Evolutionary conservation across 371 early-diverging fungal species (phyloP).

Genomic region (Syncephalastrum racemosum): DNA sequence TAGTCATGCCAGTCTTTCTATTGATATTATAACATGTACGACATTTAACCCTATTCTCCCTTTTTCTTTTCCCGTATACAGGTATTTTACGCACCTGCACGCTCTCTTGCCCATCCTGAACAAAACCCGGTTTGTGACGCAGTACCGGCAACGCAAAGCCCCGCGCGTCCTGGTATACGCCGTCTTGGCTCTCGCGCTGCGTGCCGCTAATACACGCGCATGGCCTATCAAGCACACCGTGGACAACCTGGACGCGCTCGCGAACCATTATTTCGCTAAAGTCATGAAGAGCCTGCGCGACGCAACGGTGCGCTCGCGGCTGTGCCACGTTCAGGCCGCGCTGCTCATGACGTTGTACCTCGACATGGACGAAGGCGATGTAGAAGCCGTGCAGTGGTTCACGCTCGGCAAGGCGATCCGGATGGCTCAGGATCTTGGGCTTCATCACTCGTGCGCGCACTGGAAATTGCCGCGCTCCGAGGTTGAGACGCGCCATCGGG

Average conservation of each 20-base stretch:
- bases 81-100: constrained; percentile 59
- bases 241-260: constrained; percentile 28
- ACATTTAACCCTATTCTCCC: not conserved
- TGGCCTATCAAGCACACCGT: constrained; percentile 33
- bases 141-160: constrained; percentile 27
- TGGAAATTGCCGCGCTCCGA: constrained; percentile 55
- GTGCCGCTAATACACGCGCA: constrained; percentile 22
- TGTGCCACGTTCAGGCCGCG: constrained; percentile 47
- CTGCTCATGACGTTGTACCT: constrained; percentile 43
- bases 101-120: constrained; percentile 58
- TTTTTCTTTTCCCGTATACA: constrained; percentile 13
- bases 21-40: too few relatives aligned
- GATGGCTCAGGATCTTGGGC: constrained; percentile 69
- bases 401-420: constrained; percentile 63
- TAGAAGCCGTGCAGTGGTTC: constrained; percentile 54
- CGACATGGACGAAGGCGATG: constrained; percentile 44
- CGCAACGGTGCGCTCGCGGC: constrained; percentile 21
- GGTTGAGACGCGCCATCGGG: constrained; percentile 59
- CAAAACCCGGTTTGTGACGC: constrained; percentile 47
- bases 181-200: constrained; percentile 53
- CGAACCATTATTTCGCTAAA: constrained; percentile 35
- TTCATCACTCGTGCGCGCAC: constrained; percentile 59
- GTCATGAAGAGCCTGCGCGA: constrained; percentile 39
- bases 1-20: too few relatives aligned
- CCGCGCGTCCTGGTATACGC: constrained; percentile 46